phyloP scores from a whole-genome alignment of 768 basidiomycete species.

The Phylloporus arenicola region DNA sequence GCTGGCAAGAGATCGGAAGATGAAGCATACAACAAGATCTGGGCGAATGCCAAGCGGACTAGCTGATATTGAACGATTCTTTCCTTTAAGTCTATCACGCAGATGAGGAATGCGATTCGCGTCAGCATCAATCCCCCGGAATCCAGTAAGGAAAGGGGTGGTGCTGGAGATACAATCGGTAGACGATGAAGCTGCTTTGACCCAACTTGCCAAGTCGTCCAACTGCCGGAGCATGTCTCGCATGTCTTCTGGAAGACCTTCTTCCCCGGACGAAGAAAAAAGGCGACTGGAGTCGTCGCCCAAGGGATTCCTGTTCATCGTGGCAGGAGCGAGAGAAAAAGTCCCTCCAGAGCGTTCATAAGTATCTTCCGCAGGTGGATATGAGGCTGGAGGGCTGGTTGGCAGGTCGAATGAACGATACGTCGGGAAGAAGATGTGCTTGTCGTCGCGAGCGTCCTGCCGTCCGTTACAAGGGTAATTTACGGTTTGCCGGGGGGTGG shows the following conservation, averaged over 20 bases:
- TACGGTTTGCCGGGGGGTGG: background rate
- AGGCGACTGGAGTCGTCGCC: background rate
- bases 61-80: conserved; percentile 14
- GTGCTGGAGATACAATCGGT: background rate
- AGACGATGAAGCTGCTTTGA: conserved; percentile 19
- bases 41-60: background rate
- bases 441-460: background rate
- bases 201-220: conserved; percentile 26
- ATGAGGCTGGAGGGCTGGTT: conserved; percentile 12
- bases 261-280: background rate
- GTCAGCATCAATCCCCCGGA: background rate
- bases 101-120: background rate
- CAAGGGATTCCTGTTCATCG: conserved; percentile 1
- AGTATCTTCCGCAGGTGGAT: background rate
- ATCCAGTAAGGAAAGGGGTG: background rate
- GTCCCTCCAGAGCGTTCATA: conserved; percentile 18
- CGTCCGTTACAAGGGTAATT: background rate
- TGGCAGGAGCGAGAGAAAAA: conserved; percentile 13
- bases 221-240: conserved; percentile 21
- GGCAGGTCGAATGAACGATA: conserved; percentile 14
- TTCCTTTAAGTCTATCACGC: conserved; percentile 15
- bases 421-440: background rate
- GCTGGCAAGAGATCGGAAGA: background rate
- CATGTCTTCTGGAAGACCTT: conserved; percentile 27
- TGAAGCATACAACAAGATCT: conserved; percentile 11